phyloP scores from a whole-genome alignment of 305 asterid species.

The Nicotiana rustica region DNA sequence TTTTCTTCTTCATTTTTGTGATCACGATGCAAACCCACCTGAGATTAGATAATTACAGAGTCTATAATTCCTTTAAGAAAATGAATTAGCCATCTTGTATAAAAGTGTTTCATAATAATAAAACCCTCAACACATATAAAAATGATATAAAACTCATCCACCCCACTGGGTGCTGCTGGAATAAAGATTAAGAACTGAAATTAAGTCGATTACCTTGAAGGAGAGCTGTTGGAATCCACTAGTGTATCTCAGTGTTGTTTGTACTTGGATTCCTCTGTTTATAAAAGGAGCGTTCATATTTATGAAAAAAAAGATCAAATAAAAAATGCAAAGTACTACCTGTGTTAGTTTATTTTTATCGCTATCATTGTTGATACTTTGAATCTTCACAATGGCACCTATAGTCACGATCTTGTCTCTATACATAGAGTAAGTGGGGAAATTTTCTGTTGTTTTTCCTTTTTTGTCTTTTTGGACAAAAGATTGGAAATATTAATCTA shows the following conservation, averaged over 20 bases:
- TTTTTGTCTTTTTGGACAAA: background rate
- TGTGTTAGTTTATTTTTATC: background rate
- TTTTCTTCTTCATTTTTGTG: background rate
- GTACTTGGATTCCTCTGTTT: background rate
- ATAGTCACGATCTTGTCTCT: background rate
- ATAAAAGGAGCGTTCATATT: constrained; percentile 3
- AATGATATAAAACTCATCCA: background rate
- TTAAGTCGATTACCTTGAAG: constrained; percentile 47
- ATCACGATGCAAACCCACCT: background rate
- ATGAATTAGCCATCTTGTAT: background rate
- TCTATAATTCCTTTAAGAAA: background rate
- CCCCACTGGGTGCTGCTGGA: background rate
- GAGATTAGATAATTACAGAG: background rate
- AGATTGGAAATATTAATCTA: background rate
- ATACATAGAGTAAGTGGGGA: background rate
- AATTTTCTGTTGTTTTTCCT: background rate
- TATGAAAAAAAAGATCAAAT: background rate
- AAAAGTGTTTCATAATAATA: background rate
- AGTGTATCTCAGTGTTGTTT: constrained; percentile 35
- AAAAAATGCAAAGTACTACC: background rate
- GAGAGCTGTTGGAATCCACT: constrained; percentile 39
- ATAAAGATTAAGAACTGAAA: background rate
- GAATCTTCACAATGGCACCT: background rate
- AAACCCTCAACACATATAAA: background rate
- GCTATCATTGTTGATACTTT: background rate